phyloP scores from a whole-genome alignment of 2,329 filamentous ascomycete genomes.

The Diaporthe ilicicola region DNA sequence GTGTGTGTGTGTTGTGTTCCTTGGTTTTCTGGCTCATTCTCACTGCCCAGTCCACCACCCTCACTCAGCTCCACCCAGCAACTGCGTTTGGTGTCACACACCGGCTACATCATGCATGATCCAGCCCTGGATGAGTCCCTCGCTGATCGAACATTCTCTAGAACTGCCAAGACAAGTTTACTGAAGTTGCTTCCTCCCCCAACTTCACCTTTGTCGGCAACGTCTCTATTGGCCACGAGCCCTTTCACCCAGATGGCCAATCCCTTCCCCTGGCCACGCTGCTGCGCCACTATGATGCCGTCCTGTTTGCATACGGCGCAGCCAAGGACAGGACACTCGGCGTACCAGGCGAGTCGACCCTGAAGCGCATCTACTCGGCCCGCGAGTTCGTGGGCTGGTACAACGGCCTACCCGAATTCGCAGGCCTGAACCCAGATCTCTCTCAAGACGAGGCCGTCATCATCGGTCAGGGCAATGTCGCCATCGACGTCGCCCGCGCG shows the following conservation, averaged over 20 bases:
- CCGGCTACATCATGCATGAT: neutral
- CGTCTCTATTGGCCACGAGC: constrained; percentile 73
- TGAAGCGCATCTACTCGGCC: constrained; percentile 84
- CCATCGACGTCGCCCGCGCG: constrained; percentile 90
- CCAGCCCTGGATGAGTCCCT: neutral
- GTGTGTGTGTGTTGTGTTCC: too few species aligned
- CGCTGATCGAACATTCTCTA: constrained; percentile 44
- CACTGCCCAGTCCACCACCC: neutral
- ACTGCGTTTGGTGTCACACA: neutral
- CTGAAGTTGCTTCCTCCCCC: constrained; percentile 82
- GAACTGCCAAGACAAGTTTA: constrained; percentile 96
- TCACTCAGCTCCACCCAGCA: neutral
- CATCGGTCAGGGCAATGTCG: constrained; percentile 95
- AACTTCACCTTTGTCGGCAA: constrained; percentile 94
- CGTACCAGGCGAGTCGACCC: constrained; percentile 78
- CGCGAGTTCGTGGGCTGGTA: constrained; percentile 98
- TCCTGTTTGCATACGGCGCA: constrained; percentile 93
- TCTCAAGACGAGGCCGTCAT: constrained; percentile 82
- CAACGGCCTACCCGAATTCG: constrained; percentile 89
- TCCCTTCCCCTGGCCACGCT: constrained; percentile 73
- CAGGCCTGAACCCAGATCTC: constrained; percentile 76
- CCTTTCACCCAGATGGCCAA: constrained; percentile 49
- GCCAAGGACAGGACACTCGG: constrained; percentile 81
- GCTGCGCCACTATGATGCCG: constrained; percentile 86
- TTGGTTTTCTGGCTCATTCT: neutral